phyloP scores from a whole-genome alignment of 2,329 filamentous ascomycete species.

The Pseudocercospora eumusae region DNA sequence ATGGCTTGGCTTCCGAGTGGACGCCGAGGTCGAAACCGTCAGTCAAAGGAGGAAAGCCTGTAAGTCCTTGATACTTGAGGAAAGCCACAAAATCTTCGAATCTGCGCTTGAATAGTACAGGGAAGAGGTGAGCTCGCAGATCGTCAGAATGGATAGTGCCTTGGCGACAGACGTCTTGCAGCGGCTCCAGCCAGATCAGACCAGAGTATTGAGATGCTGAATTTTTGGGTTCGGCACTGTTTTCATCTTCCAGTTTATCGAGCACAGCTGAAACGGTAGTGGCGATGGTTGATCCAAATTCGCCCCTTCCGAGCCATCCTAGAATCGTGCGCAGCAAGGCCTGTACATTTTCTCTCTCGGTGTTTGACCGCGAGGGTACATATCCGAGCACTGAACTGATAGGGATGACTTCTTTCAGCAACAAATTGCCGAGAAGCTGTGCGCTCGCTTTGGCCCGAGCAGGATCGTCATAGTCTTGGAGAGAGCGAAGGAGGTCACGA shows the following conservation, averaged over 20 bases:
- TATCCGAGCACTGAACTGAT: conserved; percentile 15
- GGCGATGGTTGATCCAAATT: conserved; percentile 39
- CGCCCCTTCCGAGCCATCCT: conserved; percentile 40
- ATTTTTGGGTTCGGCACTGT: background rate
- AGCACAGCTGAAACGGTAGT: conserved; percentile 35
- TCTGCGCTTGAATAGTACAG: conserved; percentile 48
- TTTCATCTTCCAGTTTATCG: conserved; percentile 36
- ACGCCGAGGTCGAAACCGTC: background rate
- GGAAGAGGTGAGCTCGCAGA: conserved; percentile 51
- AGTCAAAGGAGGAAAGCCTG: conserved; percentile 23
- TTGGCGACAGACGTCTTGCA: conserved; percentile 22
- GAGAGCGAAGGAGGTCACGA: conserved; percentile 30
- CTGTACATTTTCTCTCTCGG: background rate
- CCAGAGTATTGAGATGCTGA: background rate
- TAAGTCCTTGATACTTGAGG: conserved; percentile 44
- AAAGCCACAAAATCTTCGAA: conserved; percentile 45
- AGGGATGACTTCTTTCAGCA: conserved; percentile 24
- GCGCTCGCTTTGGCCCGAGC: conserved; percentile 25
- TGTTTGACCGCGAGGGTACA: background rate
- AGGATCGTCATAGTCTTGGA: conserved; percentile 24
- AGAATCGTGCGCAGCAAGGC: conserved; percentile 28
- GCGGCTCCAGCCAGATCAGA: conserved; percentile 30
- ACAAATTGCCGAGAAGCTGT: conserved; percentile 26
- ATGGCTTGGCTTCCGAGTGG: conserved; percentile 10
- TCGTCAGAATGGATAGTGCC: conserved; percentile 31